Evolutionary conservation across 2,329 filamentous ascomycete genomes (phyloP).

Genomic region (Botrytis fragariae): DNA sequence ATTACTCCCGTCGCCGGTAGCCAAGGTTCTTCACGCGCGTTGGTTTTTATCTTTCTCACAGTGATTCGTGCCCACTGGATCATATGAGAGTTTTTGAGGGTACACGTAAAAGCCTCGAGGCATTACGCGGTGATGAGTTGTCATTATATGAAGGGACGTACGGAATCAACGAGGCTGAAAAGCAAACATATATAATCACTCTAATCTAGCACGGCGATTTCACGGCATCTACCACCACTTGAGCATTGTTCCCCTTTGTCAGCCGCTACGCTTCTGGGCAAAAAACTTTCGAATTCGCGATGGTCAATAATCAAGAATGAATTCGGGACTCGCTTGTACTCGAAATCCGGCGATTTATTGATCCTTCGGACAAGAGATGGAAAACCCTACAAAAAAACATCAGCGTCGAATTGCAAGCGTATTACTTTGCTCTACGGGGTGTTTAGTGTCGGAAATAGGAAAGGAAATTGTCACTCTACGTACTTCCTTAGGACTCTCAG

Average conservation of each 20-base stretch:
- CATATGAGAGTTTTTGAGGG: background rate
- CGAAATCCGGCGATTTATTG: background rate
- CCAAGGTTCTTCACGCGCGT: background rate
- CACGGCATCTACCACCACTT: background rate
- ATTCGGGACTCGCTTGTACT: background rate
- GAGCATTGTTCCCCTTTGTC: background rate
- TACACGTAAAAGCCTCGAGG: too few species aligned
- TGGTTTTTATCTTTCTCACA: background rate
- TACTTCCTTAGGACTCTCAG: accelerated
- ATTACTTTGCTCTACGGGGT: background rate
- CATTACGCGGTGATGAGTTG: background rate
- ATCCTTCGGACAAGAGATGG: background rate
- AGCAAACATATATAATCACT: background rate
- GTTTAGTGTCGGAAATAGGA: background rate
- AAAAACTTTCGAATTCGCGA: background rate
- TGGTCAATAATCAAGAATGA: too few species aligned
- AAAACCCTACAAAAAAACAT: too few species aligned
- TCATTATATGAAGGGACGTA: background rate
- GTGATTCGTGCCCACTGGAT: background rate
- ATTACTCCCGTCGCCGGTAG: background rate
- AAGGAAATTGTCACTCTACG: background rate
- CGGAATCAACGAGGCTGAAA: background rate
- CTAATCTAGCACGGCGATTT: too few species aligned
- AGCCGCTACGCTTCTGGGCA: too few species aligned
- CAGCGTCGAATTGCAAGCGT: background rate